Conservation (phyloP, 495 filamentous ascomycete species). For the Pseudomonodictys pantanalensis region DNA sequence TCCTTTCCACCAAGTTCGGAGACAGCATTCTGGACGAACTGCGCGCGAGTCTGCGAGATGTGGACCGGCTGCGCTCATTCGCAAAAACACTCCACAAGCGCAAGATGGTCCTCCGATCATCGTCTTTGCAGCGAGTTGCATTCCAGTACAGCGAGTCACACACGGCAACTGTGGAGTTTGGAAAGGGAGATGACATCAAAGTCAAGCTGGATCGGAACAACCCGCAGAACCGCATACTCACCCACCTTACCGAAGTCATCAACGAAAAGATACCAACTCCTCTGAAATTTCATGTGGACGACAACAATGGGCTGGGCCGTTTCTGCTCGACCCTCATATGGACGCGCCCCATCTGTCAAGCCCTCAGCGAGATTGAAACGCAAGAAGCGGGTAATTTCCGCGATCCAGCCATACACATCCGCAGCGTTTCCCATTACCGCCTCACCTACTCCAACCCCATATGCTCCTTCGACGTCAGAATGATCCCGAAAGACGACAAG, state of each 20-base stretch:
- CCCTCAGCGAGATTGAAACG: constrained; percentile 59
- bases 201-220: constrained; percentile 61
- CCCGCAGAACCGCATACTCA: constrained; percentile 71
- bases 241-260: constrained; percentile 59
- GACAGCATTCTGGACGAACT: constrained; percentile 54
- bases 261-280: constrained; percentile 47
- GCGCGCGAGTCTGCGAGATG: constrained; percentile 53
- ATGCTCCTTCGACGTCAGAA: constrained; percentile 29
- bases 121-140: constrained; percentile 59
- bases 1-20: constrained; percentile 57
- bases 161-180: constrained; percentile 42
- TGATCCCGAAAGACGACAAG: constrained; percentile 25
- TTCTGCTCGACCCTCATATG: constrained; percentile 54
- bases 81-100: constrained; percentile 58
- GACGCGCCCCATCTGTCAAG: constrained; percentile 67
- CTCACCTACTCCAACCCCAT: constrained; percentile 36
- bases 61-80: constrained; percentile 64
- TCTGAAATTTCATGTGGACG: neutral
- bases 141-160: constrained; percentile 55
- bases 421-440: constrained; percentile 28
- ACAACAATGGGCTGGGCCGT: constrained; percentile 50
- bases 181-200: constrained; percentile 34
- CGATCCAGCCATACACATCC: constrained; percentile 26
- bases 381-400: neutral
- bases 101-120: constrained; percentile 51